phyloP scores from a whole-genome alignment of 2,329 filamentous ascomycete species.

The Periconia sp. region DNA sequence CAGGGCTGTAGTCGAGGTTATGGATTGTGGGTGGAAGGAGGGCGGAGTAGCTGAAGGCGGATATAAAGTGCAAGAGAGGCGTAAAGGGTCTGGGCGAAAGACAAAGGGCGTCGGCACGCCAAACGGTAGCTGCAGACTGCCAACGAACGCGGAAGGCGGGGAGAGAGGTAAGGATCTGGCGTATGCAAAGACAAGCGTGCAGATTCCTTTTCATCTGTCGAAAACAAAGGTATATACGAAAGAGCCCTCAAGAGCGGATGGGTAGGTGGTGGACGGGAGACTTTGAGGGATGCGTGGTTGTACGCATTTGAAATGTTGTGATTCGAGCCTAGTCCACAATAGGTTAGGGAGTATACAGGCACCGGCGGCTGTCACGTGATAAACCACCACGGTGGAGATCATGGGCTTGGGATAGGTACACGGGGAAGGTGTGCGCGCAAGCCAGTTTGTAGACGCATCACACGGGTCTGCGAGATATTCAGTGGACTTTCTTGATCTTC shows the following conservation, averaged over 20 bases:
- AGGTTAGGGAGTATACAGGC: neutral
- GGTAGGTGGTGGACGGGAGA: neutral
- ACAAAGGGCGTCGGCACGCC: neutral
- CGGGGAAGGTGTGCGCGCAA: neutral
- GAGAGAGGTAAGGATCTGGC: neutral
- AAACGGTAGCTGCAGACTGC: conserved; percentile 3
- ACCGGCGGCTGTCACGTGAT: conserved; percentile 1
- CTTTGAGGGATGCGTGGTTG: neutral
- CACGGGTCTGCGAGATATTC: neutral
- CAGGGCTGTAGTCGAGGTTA: neutral
- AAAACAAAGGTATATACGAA: neutral
- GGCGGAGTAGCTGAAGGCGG: neutral
- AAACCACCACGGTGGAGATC: neutral
- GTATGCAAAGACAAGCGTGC: neutral
- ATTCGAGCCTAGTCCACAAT: neutral
- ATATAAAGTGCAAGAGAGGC: neutral
- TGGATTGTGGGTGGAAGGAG: neutral
- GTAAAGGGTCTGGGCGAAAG: neutral
- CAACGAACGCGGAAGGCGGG: conserved; percentile 4
- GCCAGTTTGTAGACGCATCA: neutral
- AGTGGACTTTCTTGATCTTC: neutral
- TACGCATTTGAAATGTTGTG: neutral
- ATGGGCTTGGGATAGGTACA: neutral
- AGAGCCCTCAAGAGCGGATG: neutral
- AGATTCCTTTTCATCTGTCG: neutral